These are phyloP conservation scores for Mycogone perniciosa DNA, from an alignment of 2,329 filamentous ascomycete species.

Conservation along the genomic window DNA sequence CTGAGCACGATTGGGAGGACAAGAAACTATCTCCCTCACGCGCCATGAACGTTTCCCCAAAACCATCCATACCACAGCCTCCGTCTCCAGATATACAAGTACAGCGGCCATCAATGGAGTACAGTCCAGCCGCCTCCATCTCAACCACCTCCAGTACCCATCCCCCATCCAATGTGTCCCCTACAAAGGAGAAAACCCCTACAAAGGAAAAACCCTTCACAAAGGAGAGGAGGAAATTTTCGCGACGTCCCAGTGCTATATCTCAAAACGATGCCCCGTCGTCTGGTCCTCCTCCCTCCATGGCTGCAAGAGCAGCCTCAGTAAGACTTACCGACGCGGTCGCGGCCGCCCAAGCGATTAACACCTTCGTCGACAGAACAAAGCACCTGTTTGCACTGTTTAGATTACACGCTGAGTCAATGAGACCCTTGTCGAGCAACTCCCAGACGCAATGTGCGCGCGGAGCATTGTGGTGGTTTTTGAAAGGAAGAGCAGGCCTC, in stretches of 20 bases:
- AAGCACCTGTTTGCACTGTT: slow-evolving; percentile 72
- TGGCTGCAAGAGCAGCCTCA: slow-evolving; percentile 28
- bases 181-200: background rate
- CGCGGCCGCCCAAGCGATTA: slow-evolving; percentile 59
- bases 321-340: slow-evolving; percentile 38
- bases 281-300: slow-evolving; percentile 14
- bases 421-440: slow-evolving; percentile 58
- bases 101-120: slow-evolving; percentile 24
- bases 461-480: slow-evolving; percentile 82
- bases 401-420: slow-evolving; percentile 66
- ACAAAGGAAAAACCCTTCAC: background rate
- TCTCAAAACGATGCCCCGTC: slow-evolving; percentile 19
- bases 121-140: slow-evolving; percentile 37
- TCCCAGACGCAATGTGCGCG: slow-evolving; percentile 62
- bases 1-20: slow-evolving; percentile 29
- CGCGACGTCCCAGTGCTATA: slow-evolving; percentile 19
- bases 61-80: slow-evolving; percentile 17
- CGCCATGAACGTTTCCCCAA: slow-evolving; percentile 21
- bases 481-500: slow-evolving; percentile 70
- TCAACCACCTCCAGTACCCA: slow-evolving; percentile 28
- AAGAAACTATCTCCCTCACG: slow-evolving; percentile 14
- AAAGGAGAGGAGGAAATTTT: background rate
- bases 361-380: slow-evolving; percentile 64
- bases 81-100: slow-evolving; percentile 24
- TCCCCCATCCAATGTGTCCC: slow-evolving; percentile 15